Conservation (phyloP, 768 basidiomycete genomes). For the Scleroderma bovista region DNA sequence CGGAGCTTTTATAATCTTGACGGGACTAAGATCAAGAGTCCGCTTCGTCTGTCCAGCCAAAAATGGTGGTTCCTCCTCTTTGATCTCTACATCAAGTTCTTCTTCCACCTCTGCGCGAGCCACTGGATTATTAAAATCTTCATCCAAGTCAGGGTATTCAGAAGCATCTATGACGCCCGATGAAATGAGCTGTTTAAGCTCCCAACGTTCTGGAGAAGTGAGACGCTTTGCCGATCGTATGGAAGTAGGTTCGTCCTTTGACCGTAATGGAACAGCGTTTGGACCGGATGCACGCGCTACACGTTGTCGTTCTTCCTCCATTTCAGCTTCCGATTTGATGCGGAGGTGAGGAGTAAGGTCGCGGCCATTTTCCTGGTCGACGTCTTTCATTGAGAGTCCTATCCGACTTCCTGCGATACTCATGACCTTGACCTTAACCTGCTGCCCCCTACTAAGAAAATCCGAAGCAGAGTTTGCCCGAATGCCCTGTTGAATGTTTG, state of each 20-base stretch:
- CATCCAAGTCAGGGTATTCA: slow-evolving; percentile 91
- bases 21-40: slow-evolving; percentile 91
- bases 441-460: slow-evolving; percentile 76
- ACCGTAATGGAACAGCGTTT: slow-evolving; percentile 79
- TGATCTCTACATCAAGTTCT: slow-evolving; percentile 94
- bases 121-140: slow-evolving; percentile 72
- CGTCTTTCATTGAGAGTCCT: slow-evolving; percentile 96
- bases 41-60: slow-evolving; percentile 94
- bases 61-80: slow-evolving; percentile 96
- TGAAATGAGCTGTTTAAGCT: slow-evolving; percentile 97
- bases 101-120: slow-evolving; percentile 88
- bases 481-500: slow-evolving; percentile 79
- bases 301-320: slow-evolving; percentile 70
- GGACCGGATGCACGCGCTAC: slow-evolving; percentile 71
- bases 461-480: slow-evolving; percentile 87
- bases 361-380: slow-evolving; percentile 83
- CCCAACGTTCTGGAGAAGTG: slow-evolving; percentile 97
- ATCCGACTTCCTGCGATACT: slow-evolving; percentile 78
- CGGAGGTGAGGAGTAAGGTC: slow-evolving; percentile 94
- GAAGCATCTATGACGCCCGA: slow-evolving; percentile 89
- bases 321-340: slow-evolving; percentile 90
- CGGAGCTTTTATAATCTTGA: slow-evolving; percentile 97
- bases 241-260: slow-evolving; percentile 42
- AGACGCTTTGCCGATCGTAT: slow-evolving; percentile 82
- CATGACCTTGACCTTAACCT: slow-evolving; percentile 96